Evolutionary conservation across 1,284 basidiomycete species (phyloP), one percentile per base, ranked within the genome.

Genomic region (Crocinoboletus sp.): DNA sequence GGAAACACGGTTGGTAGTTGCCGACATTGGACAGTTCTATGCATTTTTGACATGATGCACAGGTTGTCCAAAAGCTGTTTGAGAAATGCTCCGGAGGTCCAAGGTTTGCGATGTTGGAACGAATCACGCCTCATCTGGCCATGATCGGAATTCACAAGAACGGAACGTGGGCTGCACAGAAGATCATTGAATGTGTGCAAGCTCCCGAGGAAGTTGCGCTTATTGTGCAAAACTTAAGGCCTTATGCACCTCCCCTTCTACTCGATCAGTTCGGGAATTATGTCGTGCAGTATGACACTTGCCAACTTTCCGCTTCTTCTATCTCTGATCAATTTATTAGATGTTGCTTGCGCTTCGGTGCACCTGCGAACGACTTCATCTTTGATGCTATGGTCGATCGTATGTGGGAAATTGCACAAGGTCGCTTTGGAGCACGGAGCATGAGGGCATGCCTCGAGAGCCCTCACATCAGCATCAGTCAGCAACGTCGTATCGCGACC

Each of bases 91-190:
- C 89, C 16, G 70, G 84, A 29, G 67, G 60, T 3, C 83, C 92
- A 38, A 80, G 94, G 55, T 77, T 90, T 52, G 81, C 83, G 13
- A 94, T 99, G 90, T 74, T 99, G 35, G 93, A 98, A 60, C 84
- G 93, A 36, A 86, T 99, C 48, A 82, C 86, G 3, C 96, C 96
- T 41, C 89, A 96, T 64, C 74, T 99, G 19, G 96, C 95, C 20
- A 92, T 92, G 78, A 96, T 98, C 54, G 96, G 96, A 38, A 94
- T 95, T 41, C 96, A 99, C 74, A 99, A 99, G 73, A 99, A 99
- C 58, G 96, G 96, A 30, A 99, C 96, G 0, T 99, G 96, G 96
- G 95, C 96, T 1, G 95, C 94, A 3, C 96, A 99, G 68, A 96
- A 96, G 76, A 95, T 98, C 61, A 98, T 99, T 54, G 94, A 98